Conservation (phyloP, 78 protist genomes). For the Goniomonas avonlea region DNA sequence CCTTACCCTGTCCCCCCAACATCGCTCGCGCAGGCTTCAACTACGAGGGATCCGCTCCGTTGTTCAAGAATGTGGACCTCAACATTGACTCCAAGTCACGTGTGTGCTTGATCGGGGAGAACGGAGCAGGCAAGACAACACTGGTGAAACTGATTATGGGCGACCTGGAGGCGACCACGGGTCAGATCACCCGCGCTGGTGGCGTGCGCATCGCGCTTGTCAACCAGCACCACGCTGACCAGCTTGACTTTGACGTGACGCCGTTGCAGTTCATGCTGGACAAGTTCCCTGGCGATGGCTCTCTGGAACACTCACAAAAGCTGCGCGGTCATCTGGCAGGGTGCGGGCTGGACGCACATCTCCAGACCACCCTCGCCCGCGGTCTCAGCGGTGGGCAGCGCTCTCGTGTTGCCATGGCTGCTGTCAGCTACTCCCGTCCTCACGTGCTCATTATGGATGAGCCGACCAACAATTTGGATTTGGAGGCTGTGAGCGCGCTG, state of each 20-base stretch:
- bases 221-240: conserved; percentile 40
- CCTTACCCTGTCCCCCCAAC: too few relatives aligned
- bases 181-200: not conserved
- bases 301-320: not conserved
- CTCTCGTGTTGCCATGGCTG: conserved; percentile 33
- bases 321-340: not conserved
- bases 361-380: not conserved
- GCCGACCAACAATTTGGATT: conserved; percentile 53
- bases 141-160: conserved; percentile 58
- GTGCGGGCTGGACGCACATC: not conserved
- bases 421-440: not conserved
- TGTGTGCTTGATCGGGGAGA: too few relatives aligned
- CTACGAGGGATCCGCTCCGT: not conserved
- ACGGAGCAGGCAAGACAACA: conserved; percentile 42
- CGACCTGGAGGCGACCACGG: conserved; percentile 64
- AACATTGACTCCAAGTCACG: too few relatives aligned
- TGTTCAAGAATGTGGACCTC: too few relatives aligned
- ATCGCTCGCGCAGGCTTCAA: not conserved
- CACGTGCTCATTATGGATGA: conserved; percentile 42
- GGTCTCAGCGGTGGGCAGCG: conserved; percentile 31
- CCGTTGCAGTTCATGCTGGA: not conserved
- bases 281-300: conserved; percentile 3
- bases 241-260: conserved; percentile 31
- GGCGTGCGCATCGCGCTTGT: conserved; percentile 1
- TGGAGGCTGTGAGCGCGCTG: conserved; percentile 18